Base-by-base conservation (phyloP, 108 stramenopile genomes). In the Thalassiosira profunda region DNA sequence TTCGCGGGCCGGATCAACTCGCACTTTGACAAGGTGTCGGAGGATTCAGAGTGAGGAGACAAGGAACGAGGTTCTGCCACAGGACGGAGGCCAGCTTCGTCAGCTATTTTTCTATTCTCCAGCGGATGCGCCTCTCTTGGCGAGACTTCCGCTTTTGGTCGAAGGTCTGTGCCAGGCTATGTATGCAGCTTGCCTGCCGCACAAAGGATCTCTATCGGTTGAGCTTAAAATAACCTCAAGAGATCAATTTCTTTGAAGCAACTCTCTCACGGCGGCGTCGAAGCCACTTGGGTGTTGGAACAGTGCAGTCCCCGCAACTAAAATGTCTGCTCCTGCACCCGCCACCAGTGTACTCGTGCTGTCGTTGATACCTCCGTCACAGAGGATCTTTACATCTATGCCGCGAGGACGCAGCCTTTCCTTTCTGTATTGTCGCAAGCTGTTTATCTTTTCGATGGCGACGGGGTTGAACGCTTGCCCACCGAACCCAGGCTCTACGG, bases 311-410 rank as follows among this genome's bases (percentile, higher is more conserved):
- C 90, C 93, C 11, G 84, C 85, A 2, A 94, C 90, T 28, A 90
- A 58, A 30, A 92, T 83, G 34, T 90, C 86, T 23, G 93, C 88
- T 7, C 86, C 86, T 2, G 78, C 74, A 8, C 58, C 53, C 0
- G 76, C 67, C 23, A 59, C 74, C 20, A 12, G 24, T 18, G 36
- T 45, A 4, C 78, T 82, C n/a, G 90, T 94, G 20, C 63, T 44
- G 6, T 21, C 47, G 38, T 91, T 89, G 44, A 94, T 82, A 12
- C 93, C 93, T 23, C 93, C 93, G 77, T 94, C 93, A 12, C 90
- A 89, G 60, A 87, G 67, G 10, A 94, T 84, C 8, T 26, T 67
- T 51, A 79, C 63, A 75, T 40, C n/a, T 21, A 54, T 67, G 5
- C 44, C 57, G 1, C 45, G 30, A 5, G 42, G 42, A 26, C 23